These are phyloP conservation scores for Martensiomyces pterosporus DNA, from an alignment of 192 early-diverging fungal genomes.

Conservation along the genomic window DNA sequence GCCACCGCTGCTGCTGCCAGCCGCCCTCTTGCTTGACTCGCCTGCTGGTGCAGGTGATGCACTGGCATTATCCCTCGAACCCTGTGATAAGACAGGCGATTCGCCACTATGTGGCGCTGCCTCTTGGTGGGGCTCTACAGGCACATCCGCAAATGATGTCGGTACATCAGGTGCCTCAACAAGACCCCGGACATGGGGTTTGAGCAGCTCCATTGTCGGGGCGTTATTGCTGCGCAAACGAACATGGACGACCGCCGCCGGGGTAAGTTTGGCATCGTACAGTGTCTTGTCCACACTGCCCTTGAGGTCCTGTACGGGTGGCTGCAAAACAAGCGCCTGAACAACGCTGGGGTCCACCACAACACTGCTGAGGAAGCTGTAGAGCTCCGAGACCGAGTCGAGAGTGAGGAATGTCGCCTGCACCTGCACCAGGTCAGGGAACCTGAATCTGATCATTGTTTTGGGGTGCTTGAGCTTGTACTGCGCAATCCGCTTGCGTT, in stretches of 20 bases:
- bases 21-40: too few relatives aligned
- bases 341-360: slow-evolving; percentile 10
- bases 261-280: slow-evolving; percentile 32
- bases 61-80: too few relatives aligned
- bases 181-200: slow-evolving; percentile 9
- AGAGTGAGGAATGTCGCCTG: slow-evolving; percentile 72
- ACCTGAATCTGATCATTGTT: slow-evolving; percentile 74
- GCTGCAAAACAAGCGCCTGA: slow-evolving; percentile 27
- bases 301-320: slow-evolving; percentile 24
- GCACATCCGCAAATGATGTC: not conserved
- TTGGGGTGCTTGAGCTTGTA: slow-evolving; percentile 23
- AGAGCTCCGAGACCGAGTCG: slow-evolving; percentile 47
- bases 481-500: slow-evolving; percentile 39
- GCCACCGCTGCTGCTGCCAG: not conserved
- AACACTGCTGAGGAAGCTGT: slow-evolving; percentile 12
- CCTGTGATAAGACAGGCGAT: too few relatives aligned
- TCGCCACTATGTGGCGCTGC: not conserved
- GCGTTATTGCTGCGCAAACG: not conserved
- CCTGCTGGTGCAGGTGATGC: not conserved
- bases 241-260: slow-evolving; percentile 43
- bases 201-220: slow-evolving; percentile 16
- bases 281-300: slow-evolving; percentile 1
- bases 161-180: slow-evolving; percentile 11
- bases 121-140: not conserved
- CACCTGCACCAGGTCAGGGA: slow-evolving; percentile 71